Percentiles rank a stretch among this genome's conserved stretches.
These are phyloP conservation scores for Paracoccidioides lutzii DNA, from an alignment of 2,329 filamentous ascomycete species.

Conservation along the genomic window DNA sequence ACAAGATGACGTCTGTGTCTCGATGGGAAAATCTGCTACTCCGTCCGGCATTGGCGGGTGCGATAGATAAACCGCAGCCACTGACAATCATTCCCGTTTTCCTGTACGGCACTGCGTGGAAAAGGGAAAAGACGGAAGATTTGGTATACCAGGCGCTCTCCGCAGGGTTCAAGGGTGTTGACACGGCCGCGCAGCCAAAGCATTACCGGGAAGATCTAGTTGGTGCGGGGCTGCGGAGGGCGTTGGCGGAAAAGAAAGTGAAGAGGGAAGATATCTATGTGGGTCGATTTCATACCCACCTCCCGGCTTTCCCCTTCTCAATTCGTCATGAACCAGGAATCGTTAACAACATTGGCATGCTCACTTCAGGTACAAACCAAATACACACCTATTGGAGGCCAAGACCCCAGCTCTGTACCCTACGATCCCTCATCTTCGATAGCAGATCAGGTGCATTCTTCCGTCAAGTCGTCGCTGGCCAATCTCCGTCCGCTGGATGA, in stretches of 20 bases:
- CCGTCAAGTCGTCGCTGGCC: slow-evolving; percentile 52
- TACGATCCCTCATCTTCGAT: slow-evolving; percentile 49
- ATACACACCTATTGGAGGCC: slow-evolving; percentile 53
- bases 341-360: slow-evolving; percentile 2
- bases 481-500: slow-evolving; percentile 39
- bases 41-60: slow-evolving; percentile 4
- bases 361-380: slow-evolving; percentile 61
- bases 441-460: slow-evolving; percentile 52
- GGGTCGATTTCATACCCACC: slow-evolving; percentile 16
- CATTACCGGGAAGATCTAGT: slow-evolving; percentile 66
- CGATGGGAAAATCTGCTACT: background rate
- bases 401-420: slow-evolving; percentile 49
- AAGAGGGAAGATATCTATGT: slow-evolving; percentile 51
- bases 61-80: slow-evolving; percentile 5
- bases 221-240: slow-evolving; percentile 51
- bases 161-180: slow-evolving; percentile 58
- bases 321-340: background rate
- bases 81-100: slow-evolving; percentile 28
- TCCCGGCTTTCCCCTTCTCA: too few relatives aligned
- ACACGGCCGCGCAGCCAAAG: slow-evolving; percentile 65
- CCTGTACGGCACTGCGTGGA: slow-evolving; percentile 81
- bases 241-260: slow-evolving; percentile 47
- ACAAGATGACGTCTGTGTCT: background rate
- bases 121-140: slow-evolving; percentile 52
- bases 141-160: slow-evolving; percentile 57